Evolutionary conservation across 495 filamentous ascomycete species (phyloP).

Genomic region (Parmelia sp.): DNA sequence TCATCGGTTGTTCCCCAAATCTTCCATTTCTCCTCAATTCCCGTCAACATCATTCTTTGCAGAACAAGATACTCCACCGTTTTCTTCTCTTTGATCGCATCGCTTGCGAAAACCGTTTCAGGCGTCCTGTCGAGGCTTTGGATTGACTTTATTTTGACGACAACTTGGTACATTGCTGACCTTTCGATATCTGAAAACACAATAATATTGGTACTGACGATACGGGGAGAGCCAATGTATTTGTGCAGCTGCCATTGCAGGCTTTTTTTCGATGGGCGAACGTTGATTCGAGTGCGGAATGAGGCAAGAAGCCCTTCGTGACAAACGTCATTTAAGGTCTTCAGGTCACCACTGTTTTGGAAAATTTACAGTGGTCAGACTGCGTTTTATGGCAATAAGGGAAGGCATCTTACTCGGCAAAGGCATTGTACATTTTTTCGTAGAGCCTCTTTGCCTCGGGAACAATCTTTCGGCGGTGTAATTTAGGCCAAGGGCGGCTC

Average conservation of each 20-base stretch:
- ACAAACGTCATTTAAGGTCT: constrained; percentile 53
- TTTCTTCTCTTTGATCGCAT: constrained; percentile 48
- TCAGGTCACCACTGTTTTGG: constrained; percentile 48
- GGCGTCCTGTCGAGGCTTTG: constrained; percentile 52
- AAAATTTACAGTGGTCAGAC: constrained; percentile 3
- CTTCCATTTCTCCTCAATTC: constrained; percentile 58
- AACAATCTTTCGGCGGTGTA: constrained; percentile 37
- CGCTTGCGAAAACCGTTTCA: constrained; percentile 23
- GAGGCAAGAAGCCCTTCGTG: constrained; percentile 50
- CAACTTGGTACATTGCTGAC: constrained; percentile 57
- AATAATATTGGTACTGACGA: constrained; percentile 55
- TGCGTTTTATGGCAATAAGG: neutral
- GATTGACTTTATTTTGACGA: constrained; percentile 61
- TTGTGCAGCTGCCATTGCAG: constrained; percentile 61
- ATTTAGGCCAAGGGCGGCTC: constrained; percentile 41
- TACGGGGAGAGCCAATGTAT: constrained; percentile 53
- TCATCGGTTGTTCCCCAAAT: constrained; percentile 55
- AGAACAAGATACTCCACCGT: constrained; percentile 74
- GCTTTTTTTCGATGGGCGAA: constrained; percentile 43
- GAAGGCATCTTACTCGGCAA: constrained; percentile 50
- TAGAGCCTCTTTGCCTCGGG: constrained; percentile 56
- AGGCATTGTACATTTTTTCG: constrained; percentile 60
- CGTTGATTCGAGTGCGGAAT: constrained; percentile 50
- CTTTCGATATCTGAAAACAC: constrained; percentile 44
- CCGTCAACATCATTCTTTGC: constrained; percentile 53